Evolutionary conservation across 352 stramenopile species (phyloP), one percentile per base, ranked within the genome.

Genomic region (Phytophthora ohioensis): DNA sequence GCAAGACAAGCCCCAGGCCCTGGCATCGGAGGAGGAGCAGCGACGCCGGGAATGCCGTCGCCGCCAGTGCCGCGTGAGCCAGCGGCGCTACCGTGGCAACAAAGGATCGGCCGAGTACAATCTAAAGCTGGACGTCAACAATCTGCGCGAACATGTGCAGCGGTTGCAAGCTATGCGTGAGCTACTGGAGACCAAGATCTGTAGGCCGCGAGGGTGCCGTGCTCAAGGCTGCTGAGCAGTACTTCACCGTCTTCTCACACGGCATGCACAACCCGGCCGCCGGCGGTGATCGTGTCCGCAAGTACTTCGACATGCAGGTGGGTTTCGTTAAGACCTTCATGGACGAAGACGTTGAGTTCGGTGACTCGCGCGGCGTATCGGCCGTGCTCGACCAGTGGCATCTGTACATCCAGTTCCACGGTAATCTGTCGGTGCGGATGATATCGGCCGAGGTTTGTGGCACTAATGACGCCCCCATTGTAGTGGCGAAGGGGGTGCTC

Each of bases 31-130:
- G 9, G 57, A 72, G 12, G 57, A 64, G 36, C 30, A 47, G 6
- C 59, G 13, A n/a, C 73, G 77, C 13, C 73, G 71, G 7, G 82
- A 84, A 35, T 79, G 79, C 31, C 76, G 83, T 0, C 84, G 82
- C 34, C 71, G 74, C 32, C 84, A 93, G 67, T 87, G 84, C 63
- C 84, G 86, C 52, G 76, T 87, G 64, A 92, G 77, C 71, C 86
- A 93, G 63, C 79, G 84, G 5, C 76, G 83, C 31, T 91, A 93
- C 68, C 81, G 86, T 51, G 80, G 90, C 73, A 90, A 89, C 64
- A 82, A 89, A 51, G 74, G 71, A 31, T 91, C 85, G 49, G 60
- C 64, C 34, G 80, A 91, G 70, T 90, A 91, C 73, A 90, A 91
- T 49, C 75, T 92, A 30, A 73, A 77, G 21, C 68, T 91, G 36